Base-by-base conservation (phyloP, 306 rosid species). In the Macrotyloma uniflorum region DNA sequence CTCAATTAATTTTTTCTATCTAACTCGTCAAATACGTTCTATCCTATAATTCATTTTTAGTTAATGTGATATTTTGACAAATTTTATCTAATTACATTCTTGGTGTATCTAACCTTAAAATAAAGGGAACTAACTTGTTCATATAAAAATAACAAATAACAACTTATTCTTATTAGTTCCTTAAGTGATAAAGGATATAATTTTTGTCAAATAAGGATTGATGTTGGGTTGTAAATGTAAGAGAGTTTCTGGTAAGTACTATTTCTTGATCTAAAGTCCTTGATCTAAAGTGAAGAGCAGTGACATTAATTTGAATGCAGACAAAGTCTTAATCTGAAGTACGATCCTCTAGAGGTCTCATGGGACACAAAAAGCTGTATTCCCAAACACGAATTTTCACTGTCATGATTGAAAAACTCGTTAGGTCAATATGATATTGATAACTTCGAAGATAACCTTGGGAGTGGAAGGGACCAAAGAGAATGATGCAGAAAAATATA, bases 311-410 rank as follows among this genome's bases (percentile, higher is more conserved):
- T 47, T 32, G 59, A 50, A 83, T 58, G 45, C 77, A 72, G 83
- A 83, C 89, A 81, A 38, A 23, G 64, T 67, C 74, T 72, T 83
- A 72, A 77, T 76, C 83, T 63, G 36, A 66, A 42, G 78, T 68
- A 73, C 86, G 63, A 50, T 16, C 23, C 33, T 65, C 79, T 26
- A 14, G 38, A 33, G 66, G 38, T 53, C 57, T 62, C 55, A 5
- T 10, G 6, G 59, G 61, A 36, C 24, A 33, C 63, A 51, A 76
- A 88, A 86, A 57, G 84, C 85, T 76, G 86, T 10, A 59, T 54
- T n/a, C 80, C 75, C 61, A 64, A 22, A 46, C 53, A 43, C n/a
- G 80, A 81, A 73, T 73, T 46, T 64, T 65, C 88, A 64, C 76
- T 46, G 19, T 83, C 88, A 81, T 78, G 65, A 78, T 73, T 81